A percentile compares a stretch with the other conserved stretches of the same genome.
Conservation (phyloP, 331 rosid genomes). For the Spiraea crenata region DNA sequence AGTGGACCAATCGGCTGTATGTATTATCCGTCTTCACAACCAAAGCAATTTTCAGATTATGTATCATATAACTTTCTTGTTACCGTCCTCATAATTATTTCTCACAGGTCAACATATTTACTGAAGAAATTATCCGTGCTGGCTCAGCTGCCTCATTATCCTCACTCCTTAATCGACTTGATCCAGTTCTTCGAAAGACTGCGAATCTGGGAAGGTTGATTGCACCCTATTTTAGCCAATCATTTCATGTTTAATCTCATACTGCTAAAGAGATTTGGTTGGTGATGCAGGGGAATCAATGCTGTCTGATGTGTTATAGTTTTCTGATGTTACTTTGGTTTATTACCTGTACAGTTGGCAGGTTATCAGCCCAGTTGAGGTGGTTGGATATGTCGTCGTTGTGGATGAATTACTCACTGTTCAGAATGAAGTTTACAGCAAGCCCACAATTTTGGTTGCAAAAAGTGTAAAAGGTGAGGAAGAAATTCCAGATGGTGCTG, state of each 20-base stretch:
- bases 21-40: slow-evolving; percentile 27
- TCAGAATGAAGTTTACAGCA: slow-evolving; percentile 75
- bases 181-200: slow-evolving; percentile 86
- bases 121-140: slow-evolving; percentile 96
- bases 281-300: not conserved
- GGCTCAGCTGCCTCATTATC: slow-evolving; percentile 98
- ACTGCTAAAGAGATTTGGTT: not conserved
- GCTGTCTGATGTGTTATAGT: slow-evolving; percentile 10
- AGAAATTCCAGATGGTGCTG: slow-evolving; percentile 97
- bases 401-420: slow-evolving; percentile 89
- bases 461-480: slow-evolving; percentile 93
- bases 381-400: slow-evolving; percentile 76
- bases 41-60: slow-evolving; percentile 5
- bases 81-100: slow-evolving; percentile 38
- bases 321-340: slow-evolving; percentile 39
- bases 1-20: slow-evolving; percentile 88
- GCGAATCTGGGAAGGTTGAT: slow-evolving; percentile 93
- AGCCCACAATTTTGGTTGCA: slow-evolving; percentile 89
- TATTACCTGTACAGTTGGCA: slow-evolving; percentile 78
- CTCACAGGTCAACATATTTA: slow-evolving; percentile 86
- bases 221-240: slow-evolving; percentile 20
- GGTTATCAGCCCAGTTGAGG: slow-evolving; percentile 93
- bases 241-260: slow-evolving; percentile 17
- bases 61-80: slow-evolving; percentile 8
- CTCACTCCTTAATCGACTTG: slow-evolving; percentile 81